A percentile compares a stretch with the other conserved stretches of the same genome.
Evolutionary conservation across 441 rosid species (phyloP).

Genomic region (Croton laevigatus): DNA sequence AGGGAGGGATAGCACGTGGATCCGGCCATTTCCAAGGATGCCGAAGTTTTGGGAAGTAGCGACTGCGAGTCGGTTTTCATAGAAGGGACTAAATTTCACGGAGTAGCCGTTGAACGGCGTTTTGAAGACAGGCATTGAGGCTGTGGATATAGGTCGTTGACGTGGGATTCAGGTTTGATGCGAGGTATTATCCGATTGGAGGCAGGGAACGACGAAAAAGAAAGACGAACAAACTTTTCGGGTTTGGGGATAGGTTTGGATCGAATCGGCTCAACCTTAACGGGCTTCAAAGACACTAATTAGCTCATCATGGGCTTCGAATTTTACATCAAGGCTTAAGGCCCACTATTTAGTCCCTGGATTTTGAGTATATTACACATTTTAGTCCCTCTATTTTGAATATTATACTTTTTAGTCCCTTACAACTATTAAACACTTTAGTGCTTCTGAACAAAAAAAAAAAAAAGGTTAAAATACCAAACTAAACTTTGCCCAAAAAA

Average conservation of each 20-base stretch:
- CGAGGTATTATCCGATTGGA: neutral
- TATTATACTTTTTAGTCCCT: too few species aligned
- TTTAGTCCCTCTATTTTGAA: too few species aligned
- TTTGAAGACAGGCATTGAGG: constrained; percentile 67
- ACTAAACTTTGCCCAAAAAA: too few species aligned
- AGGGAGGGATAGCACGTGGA: constrained; percentile 73
- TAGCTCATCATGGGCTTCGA: neutral
- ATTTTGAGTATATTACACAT: too few species aligned
- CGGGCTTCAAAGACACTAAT: neutral
- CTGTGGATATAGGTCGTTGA: neutral
- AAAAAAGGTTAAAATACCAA: too few species aligned
- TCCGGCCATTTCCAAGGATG: constrained; percentile 87
- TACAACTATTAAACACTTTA: too few species aligned
- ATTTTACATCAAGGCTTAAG: neutral
- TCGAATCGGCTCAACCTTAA: neutral
- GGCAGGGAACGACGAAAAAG: neutral
- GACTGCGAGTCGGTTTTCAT: constrained; percentile 76
- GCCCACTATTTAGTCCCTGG: too few species aligned
- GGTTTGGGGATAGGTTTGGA: neutral
- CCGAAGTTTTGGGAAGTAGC: constrained; percentile 96
- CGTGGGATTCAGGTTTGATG: neutral
- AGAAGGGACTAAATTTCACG: constrained; percentile 82
- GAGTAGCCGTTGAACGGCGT: constrained; percentile 81
- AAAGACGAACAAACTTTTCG: neutral
- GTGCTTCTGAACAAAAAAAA: too few species aligned